phyloP scores from a whole-genome alignment of 495 filamentous ascomycete genomes.

The Aspergillus homomorphus region DNA sequence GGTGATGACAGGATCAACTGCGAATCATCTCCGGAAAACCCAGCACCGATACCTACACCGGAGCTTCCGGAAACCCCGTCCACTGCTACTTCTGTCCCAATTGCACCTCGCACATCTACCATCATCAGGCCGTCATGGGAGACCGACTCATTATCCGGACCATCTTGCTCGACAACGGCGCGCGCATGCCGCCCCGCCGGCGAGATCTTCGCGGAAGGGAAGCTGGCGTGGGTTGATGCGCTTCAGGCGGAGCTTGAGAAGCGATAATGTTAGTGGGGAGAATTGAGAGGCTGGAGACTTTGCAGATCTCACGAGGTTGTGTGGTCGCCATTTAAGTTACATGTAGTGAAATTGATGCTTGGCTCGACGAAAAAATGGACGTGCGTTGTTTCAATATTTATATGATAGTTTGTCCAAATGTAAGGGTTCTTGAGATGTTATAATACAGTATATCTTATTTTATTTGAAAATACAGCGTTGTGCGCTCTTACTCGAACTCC shows the following conservation, averaged over 20 bases:
- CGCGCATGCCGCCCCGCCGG: constrained; percentile 1
- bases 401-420: too few relatives aligned
- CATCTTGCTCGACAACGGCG: constrained; percentile 26
- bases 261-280: not conserved
- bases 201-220: constrained; percentile 10
- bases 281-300: too few relatives aligned
- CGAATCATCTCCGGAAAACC: constrained; percentile 43
- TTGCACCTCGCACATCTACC: constrained; percentile 51
- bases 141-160: constrained; percentile 50
- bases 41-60: constrained; percentile 48
- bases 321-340: too few relatives aligned
- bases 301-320: too few relatives aligned
- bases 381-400: too few relatives aligned
- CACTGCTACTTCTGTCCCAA: constrained; percentile 54
- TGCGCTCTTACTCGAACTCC: too few relatives aligned
- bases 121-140: constrained; percentile 49
- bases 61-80: constrained; percentile 48
- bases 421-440: too few relatives aligned
- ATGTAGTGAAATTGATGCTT: too few relatives aligned
- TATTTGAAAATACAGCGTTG: too few relatives aligned
- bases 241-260: not conserved
- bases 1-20: constrained; percentile 21
- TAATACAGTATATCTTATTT: too few relatives aligned
- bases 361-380: too few relatives aligned
- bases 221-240: constrained; percentile 10